Evolutionary conservation across 1,284 basidiomycete genomes (phyloP), one percentile per base, ranked within the genome.

Genomic region (Melampsora larici-populina): DNA sequence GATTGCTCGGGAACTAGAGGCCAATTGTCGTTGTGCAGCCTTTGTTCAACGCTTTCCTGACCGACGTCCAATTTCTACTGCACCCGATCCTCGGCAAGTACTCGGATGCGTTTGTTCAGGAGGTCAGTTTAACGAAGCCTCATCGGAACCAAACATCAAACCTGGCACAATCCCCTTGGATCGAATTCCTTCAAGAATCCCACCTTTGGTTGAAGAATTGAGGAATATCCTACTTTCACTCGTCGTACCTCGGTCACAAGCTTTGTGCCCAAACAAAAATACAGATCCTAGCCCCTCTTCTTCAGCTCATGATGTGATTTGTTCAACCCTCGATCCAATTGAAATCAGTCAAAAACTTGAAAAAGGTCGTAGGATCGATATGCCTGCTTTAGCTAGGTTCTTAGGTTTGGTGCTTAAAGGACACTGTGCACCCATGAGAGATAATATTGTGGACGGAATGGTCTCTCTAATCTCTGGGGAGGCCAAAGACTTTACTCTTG

Each of bases 391-490:
- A 62, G 93, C 96, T 84, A 84, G 87, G 64, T 89, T 90, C 76
- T 89, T 96, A 80, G 93, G 92, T 21, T 86, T 88, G 79, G 90
- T 92, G 18, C 88, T 97, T 80, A 93, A 94, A 85, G 89, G 89
- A 62, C 93, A 97, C 82, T 96, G 94, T 80, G 94, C 94, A 3
- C 94, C 94, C 13, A 94, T 95, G 89, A 88, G 94, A 49, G 94
- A 97, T 85, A 87, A 87, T 15, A 88, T 89, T 74, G 90, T 97
- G 62, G 92, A 94, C 82, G 87, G 88, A 70, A 93, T 97, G 92
- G 89, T 95, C 33, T n/a, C 62, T 33, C 31, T 63, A 6, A 26
- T 63, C 17, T n/a, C n/a, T 3, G 29, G 29, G 17, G 31, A 24
- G 31, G 31, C n/a, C 17, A 29, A 63, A 26, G 78, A 80, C 33